These are phyloP conservation scores for Sarocladiaceae sp. DNA, from an alignment of 2,329 filamentous ascomycete genomes.

Conservation along the genomic window DNA sequence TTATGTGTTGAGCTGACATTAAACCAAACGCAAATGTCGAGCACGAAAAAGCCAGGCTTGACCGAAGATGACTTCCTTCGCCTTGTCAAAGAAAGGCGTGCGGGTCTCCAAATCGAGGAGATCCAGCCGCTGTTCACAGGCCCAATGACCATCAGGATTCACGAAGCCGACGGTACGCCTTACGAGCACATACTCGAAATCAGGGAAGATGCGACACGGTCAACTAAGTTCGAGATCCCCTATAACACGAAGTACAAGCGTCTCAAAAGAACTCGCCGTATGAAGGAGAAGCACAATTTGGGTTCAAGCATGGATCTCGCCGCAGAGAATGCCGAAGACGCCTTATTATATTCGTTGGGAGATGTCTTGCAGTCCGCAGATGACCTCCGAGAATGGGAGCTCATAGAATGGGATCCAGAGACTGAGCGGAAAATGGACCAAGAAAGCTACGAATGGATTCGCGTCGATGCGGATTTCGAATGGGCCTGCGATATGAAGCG, in stretches of 20 bases:
- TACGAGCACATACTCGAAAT: conserved; percentile 98
- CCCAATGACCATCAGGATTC: conserved; percentile 95
- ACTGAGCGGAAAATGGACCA: conserved; percentile 89
- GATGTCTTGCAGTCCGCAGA: conserved; percentile 82
- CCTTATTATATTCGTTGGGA: conserved; percentile 85
- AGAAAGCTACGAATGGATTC: conserved; percentile 98
- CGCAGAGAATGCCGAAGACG: conserved; percentile 64
- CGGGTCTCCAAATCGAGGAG: conserved; percentile 63
- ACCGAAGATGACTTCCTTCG: conserved; percentile 75
- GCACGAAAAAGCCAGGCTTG: conserved; percentile 43
- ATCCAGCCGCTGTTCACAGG: conserved; percentile 84
- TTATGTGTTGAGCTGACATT: conserved; percentile 91
- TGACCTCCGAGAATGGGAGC: conserved; percentile 77
- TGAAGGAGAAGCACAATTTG: conserved; percentile 65
- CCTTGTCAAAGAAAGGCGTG: conserved; percentile 74
- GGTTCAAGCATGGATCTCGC: conserved; percentile 58
- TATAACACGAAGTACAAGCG: conserved; percentile 99
- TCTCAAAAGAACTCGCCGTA: conserved; percentile 78
- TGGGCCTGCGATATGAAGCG: conserved; percentile 85
- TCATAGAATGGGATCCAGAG: conserved; percentile 85
- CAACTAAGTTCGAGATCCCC: conserved; percentile 81
- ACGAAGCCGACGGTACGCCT: conserved; percentile 95
- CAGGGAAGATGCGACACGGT: conserved; percentile 74
- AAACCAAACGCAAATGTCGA: conserved; percentile 55
- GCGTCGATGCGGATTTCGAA: conserved; percentile 96